Conservation (phyloP, 345 rosid genomes). For the Aethionema arabicum region DNA sequence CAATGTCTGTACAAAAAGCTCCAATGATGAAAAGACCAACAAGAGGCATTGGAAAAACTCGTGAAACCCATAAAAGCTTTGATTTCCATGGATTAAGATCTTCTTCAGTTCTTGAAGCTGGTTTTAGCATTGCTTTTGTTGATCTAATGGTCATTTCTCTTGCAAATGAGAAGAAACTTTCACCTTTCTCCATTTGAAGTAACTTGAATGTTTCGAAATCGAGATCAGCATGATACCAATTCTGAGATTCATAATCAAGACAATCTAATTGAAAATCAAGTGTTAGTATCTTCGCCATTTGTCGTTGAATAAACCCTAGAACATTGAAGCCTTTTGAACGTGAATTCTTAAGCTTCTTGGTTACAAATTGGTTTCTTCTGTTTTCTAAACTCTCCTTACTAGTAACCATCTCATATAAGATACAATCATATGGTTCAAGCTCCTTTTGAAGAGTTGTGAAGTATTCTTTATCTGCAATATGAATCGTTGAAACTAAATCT, state of each 20-base stretch:
- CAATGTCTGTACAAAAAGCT: constrained; percentile 65
- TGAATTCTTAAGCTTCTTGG: constrained; percentile 54
- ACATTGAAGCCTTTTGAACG: constrained; percentile 72
- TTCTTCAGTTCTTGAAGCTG: constrained; percentile 55
- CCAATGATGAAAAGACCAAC: constrained; percentile 85
- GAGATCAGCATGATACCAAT: constrained; percentile 97
- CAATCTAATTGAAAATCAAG: constrained; percentile 94
- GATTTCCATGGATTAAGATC: constrained; percentile 85
- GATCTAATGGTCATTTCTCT: constrained; percentile 85
- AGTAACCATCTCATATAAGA: constrained; percentile 93
- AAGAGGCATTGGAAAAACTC: constrained; percentile 96
- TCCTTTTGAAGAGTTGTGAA: constrained; percentile 79
- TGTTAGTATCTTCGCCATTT: constrained; percentile 68
- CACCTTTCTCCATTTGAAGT: constrained; percentile 93
- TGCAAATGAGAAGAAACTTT: constrained; percentile 84
- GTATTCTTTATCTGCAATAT: constrained; percentile 92
- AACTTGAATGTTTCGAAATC: constrained; percentile 84
- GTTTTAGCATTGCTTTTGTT: constrained; percentile 73
- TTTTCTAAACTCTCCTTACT: constrained; percentile 77
- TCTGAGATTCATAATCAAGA: constrained; percentile 70
- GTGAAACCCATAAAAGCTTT: constrained; percentile 91
- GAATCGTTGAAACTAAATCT: constrained; percentile 92
- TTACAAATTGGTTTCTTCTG: constrained; percentile 48
- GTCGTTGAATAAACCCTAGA: constrained; percentile 77
- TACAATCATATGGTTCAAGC: constrained; percentile 76